These are phyloP conservation scores for Colletotrichum spinosum DNA, from an alignment of 2,329 filamentous ascomycete genomes.

Conservation along the genomic window DNA sequence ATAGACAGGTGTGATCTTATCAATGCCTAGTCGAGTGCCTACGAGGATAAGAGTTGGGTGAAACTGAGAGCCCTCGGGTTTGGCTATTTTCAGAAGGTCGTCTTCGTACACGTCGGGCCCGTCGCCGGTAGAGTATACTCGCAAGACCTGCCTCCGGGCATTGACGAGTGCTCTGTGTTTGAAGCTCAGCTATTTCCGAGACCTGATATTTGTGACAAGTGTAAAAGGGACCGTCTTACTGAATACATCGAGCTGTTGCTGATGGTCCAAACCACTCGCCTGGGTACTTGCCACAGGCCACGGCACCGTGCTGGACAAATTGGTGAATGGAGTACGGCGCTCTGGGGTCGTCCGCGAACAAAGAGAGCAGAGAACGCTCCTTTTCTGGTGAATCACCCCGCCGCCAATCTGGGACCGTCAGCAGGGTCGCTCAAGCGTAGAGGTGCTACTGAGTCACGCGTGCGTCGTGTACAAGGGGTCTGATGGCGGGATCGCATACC, in stretches of 20 bases:
- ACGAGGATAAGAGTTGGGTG: conserved; percentile 90
- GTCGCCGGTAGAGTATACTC: conserved; percentile 90
- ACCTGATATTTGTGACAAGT: not conserved
- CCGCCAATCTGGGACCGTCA: conserved; percentile 73
- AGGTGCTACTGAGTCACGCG: too few relatives aligned
- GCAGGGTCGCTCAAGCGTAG: too few relatives aligned
- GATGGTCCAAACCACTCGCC: conserved; percentile 99
- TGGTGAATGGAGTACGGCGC: conserved; percentile 95
- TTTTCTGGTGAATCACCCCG: conserved; percentile 66
- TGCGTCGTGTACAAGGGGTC: not conserved
- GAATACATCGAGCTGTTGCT: conserved; percentile 92
- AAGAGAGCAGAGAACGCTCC: conserved; percentile 78
- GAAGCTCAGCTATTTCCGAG: conserved; percentile 13
- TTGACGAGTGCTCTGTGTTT: conserved; percentile 77
- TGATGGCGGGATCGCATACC: conserved; percentile 59
- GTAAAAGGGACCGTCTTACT: conserved; percentile 67
- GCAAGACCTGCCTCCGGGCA: conserved; percentile 69
- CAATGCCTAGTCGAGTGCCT: conserved; percentile 89
- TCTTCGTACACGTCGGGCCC: conserved; percentile 95
- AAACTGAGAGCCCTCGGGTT: conserved; percentile 73
- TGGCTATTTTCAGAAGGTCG: conserved; percentile 82
- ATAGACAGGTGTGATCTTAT: conserved; percentile 93
- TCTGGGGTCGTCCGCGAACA: conserved; percentile 88
- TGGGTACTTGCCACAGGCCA: conserved; percentile 90
- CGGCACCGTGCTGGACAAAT: conserved; percentile 89